Base-by-base conservation (phyloP, 2,329 filamentous ascomycete species). In the Zarea fungicola region DNA sequence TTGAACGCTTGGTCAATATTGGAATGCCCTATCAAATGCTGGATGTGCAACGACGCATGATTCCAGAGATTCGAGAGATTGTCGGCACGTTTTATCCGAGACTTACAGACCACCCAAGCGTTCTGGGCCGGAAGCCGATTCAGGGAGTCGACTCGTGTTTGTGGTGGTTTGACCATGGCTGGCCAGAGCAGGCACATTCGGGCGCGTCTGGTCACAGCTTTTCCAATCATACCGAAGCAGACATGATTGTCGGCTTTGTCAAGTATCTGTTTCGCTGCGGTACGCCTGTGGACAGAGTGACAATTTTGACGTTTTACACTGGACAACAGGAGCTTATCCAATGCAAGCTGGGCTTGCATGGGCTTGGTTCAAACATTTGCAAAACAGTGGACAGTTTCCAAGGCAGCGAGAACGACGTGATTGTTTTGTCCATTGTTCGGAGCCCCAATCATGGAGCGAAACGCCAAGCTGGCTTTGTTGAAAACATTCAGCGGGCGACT, bases 341-440 rank as follows among this genome's bases (percentile, higher is more conserved):
- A 0, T 71, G 69, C 13, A 63, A 68, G 6, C 63, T 84, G 4
- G 64, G 66, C 10, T 16, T 29, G 16, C 29, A 37, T 4, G 43
- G 25, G 5, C 5, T 10, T 55, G 58, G 16, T 60, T 68, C 32
- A 35, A 57, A 29, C 37, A 60, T 45, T 45, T 67, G 84, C 95
- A 1, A 79, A 28, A 96, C 90, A 0, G 87, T 96, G 0, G 91
- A 96, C 59, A 88, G 86, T 0, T 96, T 92, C 59, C 90, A 96
- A 63, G 90, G 90, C 11, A 89, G 96, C 58, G 89, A 96, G 62
- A 96, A 95, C 53, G 86, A 91, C 21, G 73, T 96, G 8, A 75
- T 96, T 9, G 62, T 96, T 2, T 70, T 96, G 0, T 95, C 90
- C 0, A 70, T 95, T 0, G 89, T 93, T 3, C 79, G 91, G 36